Percentiles rank a stretch among this genome's conserved stretches.
Conservation (phyloP, 306 rosid species). For the Glycine latifolia region DNA sequence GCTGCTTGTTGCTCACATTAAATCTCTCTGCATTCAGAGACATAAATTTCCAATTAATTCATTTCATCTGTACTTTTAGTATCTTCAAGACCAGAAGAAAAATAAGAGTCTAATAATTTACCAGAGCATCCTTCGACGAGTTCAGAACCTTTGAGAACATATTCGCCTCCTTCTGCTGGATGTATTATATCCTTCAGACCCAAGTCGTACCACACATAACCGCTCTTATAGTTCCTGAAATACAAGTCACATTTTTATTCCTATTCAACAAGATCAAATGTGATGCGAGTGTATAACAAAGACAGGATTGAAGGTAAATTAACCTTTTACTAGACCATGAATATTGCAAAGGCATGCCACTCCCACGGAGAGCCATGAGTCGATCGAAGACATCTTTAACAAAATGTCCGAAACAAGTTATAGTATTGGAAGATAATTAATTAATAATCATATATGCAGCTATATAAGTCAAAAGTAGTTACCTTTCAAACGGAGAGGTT, state of each 20-base stretch:
- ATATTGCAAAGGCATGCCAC: conserved; percentile 81
- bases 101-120: background rate
- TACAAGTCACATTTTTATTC: background rate
- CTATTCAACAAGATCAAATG: background rate
- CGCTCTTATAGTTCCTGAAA: conserved; percentile 78
- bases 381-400: conserved; percentile 75
- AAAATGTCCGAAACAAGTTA: background rate
- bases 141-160: conserved; percentile 87
- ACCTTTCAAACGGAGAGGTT: conserved; percentile 88
- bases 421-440: background rate
- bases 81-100: too few relatives aligned
- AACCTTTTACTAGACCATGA: conserved; percentile 95
- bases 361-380: conserved; percentile 75
- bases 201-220: conserved; percentile 91
- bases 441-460: background rate
- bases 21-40: conserved; percentile 57
- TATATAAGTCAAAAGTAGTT: background rate
- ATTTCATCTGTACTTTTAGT: too few relatives aligned
- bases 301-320: background rate
- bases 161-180: conserved; percentile 88
- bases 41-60: background rate
- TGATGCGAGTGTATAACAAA: background rate
- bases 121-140: conserved; percentile 65
- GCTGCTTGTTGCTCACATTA: conserved; percentile 45
- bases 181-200: conserved; percentile 66